phyloP scores from a whole-genome alignment of 768 basidiomycete genomes.

The Trichaptum fuscoviolaceum region DNA sequence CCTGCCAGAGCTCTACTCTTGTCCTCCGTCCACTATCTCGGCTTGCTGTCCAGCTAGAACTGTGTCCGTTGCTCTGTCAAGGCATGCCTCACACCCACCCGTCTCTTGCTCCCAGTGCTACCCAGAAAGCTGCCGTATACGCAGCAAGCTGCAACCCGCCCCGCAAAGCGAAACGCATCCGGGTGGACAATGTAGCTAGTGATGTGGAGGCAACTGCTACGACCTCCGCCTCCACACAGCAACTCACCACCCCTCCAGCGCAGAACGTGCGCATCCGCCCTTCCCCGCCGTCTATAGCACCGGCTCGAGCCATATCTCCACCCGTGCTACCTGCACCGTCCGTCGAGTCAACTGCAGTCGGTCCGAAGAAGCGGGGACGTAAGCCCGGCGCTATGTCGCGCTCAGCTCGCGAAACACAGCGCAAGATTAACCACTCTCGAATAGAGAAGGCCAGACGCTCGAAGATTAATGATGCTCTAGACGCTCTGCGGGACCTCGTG shows the following conservation, averaged over 20 bases:
- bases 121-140: slow-evolving; percentile 19
- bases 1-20: background rate
- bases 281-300: slow-evolving; percentile 1
- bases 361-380: slow-evolving; percentile 58
- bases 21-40: too few relatives aligned
- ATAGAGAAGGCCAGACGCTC: slow-evolving; percentile 93
- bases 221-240: too few relatives aligned
- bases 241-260: slow-evolving; percentile 1
- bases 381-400: slow-evolving; percentile 72
- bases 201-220: background rate
- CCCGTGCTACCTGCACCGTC: slow-evolving; percentile 15
- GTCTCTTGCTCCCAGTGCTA: background rate
- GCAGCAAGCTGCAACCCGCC: slow-evolving; percentile 38
- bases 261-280: slow-evolving; percentile 13
- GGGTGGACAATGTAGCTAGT: slow-evolving; percentile 17
- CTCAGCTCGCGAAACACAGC: slow-evolving; percentile 75
- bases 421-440: slow-evolving; percentile 90
- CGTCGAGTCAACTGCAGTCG: background rate
- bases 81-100: background rate
- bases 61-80: background rate
- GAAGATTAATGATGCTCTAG: slow-evolving; percentile 91
- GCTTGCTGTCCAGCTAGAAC: too few relatives aligned
- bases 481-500: slow-evolving; percentile 71
- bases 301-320: slow-evolving; percentile 10
- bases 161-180: slow-evolving; percentile 39